phyloP scores from a whole-genome alignment of 257 asterid genomes.

The Solanum corneliomulleri region DNA sequence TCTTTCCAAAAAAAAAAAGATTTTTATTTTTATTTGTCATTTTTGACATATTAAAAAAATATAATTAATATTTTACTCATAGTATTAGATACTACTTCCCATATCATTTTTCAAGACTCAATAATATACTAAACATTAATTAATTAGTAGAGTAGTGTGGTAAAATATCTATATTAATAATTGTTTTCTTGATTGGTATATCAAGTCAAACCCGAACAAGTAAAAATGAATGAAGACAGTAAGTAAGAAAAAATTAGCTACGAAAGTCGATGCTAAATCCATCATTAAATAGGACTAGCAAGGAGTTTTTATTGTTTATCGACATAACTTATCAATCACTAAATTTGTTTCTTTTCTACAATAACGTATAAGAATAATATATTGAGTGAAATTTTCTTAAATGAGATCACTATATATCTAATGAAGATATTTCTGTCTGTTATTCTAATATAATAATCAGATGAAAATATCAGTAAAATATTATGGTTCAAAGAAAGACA shows the following conservation, averaged over 20 bases:
- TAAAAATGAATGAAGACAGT: not conserved
- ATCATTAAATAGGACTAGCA: not conserved
- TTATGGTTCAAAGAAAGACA: not conserved
- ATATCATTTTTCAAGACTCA: too few relatives aligned
- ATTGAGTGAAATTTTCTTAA: fast-evolving
- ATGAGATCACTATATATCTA: too few relatives aligned
- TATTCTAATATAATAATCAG: not conserved
- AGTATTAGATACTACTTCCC: not conserved
- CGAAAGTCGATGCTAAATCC: not conserved
- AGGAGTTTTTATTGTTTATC: not conserved
- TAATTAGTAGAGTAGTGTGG: not conserved
- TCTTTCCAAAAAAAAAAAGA: not conserved
- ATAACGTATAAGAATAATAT: fast-evolving
- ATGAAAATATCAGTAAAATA: not conserved
- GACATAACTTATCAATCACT: fast-evolving
- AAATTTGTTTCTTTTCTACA: not conserved
- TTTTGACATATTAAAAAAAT: not conserved
- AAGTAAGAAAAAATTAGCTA: not conserved
- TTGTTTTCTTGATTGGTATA: fast-evolving
- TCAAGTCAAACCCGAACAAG: too few relatives aligned
- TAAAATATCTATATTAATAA: too few relatives aligned
- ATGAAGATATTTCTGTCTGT: too few relatives aligned
- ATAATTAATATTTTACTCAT: not conserved
- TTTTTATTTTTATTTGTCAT: not conserved
- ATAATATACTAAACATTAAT: too few relatives aligned